phyloP scores from a whole-genome alignment of 139 green algal genomes.

The Chlamydomonas schloesseri region DNA sequence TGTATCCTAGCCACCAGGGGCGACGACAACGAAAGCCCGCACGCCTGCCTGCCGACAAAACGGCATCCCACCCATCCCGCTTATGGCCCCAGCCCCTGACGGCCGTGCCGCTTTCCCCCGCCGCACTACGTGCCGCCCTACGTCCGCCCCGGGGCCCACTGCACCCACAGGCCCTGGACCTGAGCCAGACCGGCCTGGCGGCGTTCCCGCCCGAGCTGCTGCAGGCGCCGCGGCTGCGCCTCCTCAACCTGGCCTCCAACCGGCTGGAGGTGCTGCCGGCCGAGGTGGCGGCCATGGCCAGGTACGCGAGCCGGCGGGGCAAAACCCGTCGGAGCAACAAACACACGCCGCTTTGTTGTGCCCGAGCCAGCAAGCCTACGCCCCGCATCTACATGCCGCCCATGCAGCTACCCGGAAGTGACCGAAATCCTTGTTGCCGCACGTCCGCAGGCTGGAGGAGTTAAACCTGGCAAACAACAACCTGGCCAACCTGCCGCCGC shows the following conservation, averaged over 20 bases:
- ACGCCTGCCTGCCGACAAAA: too few species aligned
- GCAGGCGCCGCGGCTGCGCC: conserved; percentile 20
- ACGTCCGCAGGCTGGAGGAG: conserved; percentile 66
- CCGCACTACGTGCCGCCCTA: background rate
- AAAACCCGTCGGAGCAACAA: too few species aligned
- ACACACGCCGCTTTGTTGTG: too few species aligned
- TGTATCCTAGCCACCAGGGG: too few species aligned
- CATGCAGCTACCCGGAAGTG: too few species aligned
- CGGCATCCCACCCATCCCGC: too few species aligned
- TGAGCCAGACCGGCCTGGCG: conserved; percentile 24
- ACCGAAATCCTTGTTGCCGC: too few species aligned
- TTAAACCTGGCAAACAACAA: conserved; percentile 71
- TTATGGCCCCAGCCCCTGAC: too few species aligned
- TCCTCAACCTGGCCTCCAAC: conserved; percentile 59
- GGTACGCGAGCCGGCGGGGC: conserved; percentile 30
- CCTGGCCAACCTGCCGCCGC: conserved; percentile 54
- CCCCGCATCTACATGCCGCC: too few species aligned
- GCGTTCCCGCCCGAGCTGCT: conserved; percentile 42
- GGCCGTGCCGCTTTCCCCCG: background rate
- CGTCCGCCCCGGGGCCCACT: background rate
- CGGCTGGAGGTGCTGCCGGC: conserved; percentile 44
- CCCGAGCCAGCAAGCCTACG: too few species aligned
- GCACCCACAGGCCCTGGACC: conserved; percentile 6
- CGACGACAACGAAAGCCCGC: too few species aligned
- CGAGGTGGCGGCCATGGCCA: conserved; percentile 45